phyloP scores from a whole-genome alignment of 1,139 yeast species.

The Candida dubliniensis region DNA sequence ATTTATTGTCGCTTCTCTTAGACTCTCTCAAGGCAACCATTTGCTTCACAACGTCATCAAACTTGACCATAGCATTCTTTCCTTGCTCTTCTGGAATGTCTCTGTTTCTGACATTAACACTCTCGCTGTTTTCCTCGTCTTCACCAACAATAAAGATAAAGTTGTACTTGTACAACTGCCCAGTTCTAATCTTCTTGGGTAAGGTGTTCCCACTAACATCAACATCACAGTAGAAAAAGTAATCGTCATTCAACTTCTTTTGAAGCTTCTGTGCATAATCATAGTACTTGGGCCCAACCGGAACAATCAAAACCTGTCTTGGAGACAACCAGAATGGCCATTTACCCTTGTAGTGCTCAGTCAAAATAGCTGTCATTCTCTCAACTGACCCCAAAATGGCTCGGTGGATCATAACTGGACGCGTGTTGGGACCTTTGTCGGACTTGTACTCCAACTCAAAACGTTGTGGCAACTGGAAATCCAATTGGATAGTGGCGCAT shows the following conservation, averaged over 20 bases:
- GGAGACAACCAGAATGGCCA: conserved; percentile 99
- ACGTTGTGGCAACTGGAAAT: conserved; percentile 93
- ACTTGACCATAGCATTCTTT: conserved; percentile 77
- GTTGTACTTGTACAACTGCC: conserved; percentile 89
- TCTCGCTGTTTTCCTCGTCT: conserved; percentile 72
- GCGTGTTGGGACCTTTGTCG: conserved; percentile 54
- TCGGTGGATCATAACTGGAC: conserved; percentile 99
- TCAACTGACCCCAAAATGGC: conserved; percentile 97
- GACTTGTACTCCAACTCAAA: conserved; percentile 86
- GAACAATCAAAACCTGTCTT: conserved; percentile 91
- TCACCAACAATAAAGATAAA: conserved; percentile 96
- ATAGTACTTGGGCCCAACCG: conserved; percentile 89
- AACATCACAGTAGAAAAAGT: conserved; percentile 85
- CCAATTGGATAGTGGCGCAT: conserved; percentile 97
- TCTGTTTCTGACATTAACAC: conserved; percentile 92
- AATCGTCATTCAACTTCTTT: conserved; percentile 58
- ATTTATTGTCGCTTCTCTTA: conserved; percentile 68
- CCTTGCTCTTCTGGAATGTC: conserved; percentile 82
- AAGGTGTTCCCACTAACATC: conserved; percentile 92
- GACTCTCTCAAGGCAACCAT: conserved; percentile 61
- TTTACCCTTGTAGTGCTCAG: conserved; percentile 96
- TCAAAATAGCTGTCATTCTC: conserved; percentile 96
- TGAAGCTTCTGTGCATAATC: conserved; percentile 84
- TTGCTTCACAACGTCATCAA: conserved; percentile 70
- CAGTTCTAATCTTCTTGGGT: conserved; percentile 95